These are phyloP conservation scores for Hypoxylon lenormandii DNA, from an alignment of 495 filamentous ascomycete genomes.

Conservation along the genomic window DNA sequence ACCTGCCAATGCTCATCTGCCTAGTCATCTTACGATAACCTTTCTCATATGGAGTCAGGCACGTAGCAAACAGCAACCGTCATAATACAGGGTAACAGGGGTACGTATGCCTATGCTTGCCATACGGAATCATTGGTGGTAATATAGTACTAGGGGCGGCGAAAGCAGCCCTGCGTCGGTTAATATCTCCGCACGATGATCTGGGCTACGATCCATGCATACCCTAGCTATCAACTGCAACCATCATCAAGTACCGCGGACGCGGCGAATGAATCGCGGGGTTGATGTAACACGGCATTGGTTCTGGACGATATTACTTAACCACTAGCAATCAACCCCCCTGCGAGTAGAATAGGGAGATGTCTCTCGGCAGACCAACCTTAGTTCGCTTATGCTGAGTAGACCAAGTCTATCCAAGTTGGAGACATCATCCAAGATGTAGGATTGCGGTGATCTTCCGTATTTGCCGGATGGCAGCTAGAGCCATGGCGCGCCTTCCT, in stretches of 20 bases:
- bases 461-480: constrained; percentile 23
- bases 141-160: too few relatives aligned
- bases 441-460: constrained; percentile 1
- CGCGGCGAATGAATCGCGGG: constrained; percentile 23
- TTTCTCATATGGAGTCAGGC: too few relatives aligned
- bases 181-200: too few relatives aligned
- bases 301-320: constrained; percentile 2
- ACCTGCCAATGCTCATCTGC: too few relatives aligned
- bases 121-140: too few relatives aligned
- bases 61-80: too few relatives aligned
- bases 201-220: too few relatives aligned
- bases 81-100: too few relatives aligned
- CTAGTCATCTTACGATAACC: too few relatives aligned
- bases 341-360: constrained; percentile 3
- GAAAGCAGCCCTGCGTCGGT: neutral
- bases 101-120: too few relatives aligned
- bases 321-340: constrained; percentile 1
- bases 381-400: neutral
- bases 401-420: neutral
- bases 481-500: neutral
- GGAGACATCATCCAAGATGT: neutral
- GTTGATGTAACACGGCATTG: constrained; percentile 31
- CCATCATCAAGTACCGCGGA: constrained; percentile 6
- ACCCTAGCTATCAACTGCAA: neutral
- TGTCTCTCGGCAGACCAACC: constrained; percentile 12